Base-by-base conservation (phyloP, 345 rosid genomes). In the Draba incana region DNA sequence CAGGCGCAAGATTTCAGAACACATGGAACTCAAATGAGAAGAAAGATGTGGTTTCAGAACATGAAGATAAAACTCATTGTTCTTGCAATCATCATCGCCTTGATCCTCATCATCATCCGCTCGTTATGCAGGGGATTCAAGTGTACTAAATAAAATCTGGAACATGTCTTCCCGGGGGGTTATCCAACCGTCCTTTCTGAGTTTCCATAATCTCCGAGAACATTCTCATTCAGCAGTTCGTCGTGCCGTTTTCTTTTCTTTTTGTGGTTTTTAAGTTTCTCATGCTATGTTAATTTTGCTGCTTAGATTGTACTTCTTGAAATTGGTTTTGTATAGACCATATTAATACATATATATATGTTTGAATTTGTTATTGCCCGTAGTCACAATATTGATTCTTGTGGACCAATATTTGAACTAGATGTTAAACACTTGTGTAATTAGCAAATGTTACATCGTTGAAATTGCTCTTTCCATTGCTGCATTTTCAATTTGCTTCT, bases 31-130 rank as follows among this genome's bases (percentile, higher is more conserved):
- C 84, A 91, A 83, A 83, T 94, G 70, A 84, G 70, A 71, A 86
- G 85, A 74, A 94, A 91, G 85, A 94, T 89, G 98, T 94, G 99
- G 99, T 1, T 81, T 54, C 80, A 94, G 83, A 94, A 94, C 70
- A 91, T 94, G 99, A 94, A 94, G 92, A 87, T 88, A 13, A 94
- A 94, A 62, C 81, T 94, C 75, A 86, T 94, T 35, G 96, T 89
- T 42, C 78, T 89, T 46, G 97, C 81, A 47, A 83, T 94, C 62
- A 33, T 94, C 68, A 48, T 82, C n/a, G 87, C 86, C 13, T 75
- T 94, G 83, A 78, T 94, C 64, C 92, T 94, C 50, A 74, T 91
- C 77, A 83, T 91, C 45, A 2, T 89, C 45, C 77, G 91, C 39
- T 91, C 99, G 0, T 42, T 94, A 49, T 94, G 99, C 71, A 92